Conservation (phyloP, 495 filamentous ascomycete genomes). For the Neurospora tetrasperma region DNA sequence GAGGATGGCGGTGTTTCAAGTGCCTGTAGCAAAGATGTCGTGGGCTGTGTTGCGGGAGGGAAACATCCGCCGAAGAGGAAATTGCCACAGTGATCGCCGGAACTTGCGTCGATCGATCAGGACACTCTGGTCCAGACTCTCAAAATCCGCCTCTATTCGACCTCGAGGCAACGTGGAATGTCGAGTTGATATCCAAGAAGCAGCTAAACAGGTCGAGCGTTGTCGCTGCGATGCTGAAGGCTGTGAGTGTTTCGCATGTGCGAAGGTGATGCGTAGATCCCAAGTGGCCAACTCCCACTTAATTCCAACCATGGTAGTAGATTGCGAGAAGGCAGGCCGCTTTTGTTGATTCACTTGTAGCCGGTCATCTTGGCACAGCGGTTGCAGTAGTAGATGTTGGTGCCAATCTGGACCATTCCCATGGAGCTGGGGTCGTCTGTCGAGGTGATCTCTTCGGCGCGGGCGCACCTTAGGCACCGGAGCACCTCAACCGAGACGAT, state of each 20-base stretch:
- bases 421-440: slow-evolving; percentile 41
- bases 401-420: slow-evolving; percentile 59
- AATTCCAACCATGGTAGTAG: not conserved
- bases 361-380: slow-evolving; percentile 65
- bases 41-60: not conserved
- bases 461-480: slow-evolving; percentile 46
- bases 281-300: not conserved
- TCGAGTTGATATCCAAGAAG: not conserved
- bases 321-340: not conserved
- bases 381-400: slow-evolving; percentile 72
- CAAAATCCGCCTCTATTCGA: not conserved
- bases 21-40: not conserved
- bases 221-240: not conserved
- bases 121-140: not conserved
- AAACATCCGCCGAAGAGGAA: not conserved
- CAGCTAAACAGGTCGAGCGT: not conserved
- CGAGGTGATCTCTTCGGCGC: slow-evolving; percentile 42
- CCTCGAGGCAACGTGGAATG: not conserved
- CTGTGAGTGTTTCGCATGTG: not conserved
- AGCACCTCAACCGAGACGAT: slow-evolving; percentile 40
- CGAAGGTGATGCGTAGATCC: not conserved
- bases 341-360: slow-evolving; percentile 43
- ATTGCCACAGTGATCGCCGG: not conserved
- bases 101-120: not conserved
- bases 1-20: not conserved